Conservation (phyloP, 371 early-diverging fungal genomes). For the Blastocladiella emersonii region DNA sequence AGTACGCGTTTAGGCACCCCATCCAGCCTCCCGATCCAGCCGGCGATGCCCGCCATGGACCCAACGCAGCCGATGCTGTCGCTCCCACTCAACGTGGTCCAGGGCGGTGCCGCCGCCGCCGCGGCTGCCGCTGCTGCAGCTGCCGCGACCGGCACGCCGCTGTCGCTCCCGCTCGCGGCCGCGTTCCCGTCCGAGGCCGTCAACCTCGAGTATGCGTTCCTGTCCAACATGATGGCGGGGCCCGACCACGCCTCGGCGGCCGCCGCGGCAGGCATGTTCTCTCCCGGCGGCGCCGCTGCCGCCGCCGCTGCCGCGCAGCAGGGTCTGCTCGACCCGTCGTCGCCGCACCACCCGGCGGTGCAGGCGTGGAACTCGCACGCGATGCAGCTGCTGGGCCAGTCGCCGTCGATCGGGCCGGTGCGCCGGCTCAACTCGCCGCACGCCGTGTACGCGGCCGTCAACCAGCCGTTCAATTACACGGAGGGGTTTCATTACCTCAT, state of each 20-base stretch:
- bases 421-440: conserved; percentile 26
- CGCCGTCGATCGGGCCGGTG: background rate
- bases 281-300: too few species aligned
- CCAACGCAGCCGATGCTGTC: background rate
- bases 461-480: conserved; percentile 66
- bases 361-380: conserved; percentile 10
- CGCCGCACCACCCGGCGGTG: conserved; percentile 7
- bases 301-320: conserved; percentile 8
- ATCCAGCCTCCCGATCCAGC: too few species aligned
- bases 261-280: too few species aligned
- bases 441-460: conserved; percentile 58
- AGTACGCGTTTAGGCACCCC: too few species aligned
- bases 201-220: conserved; percentile 72
- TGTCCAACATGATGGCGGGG: conserved; percentile 61
- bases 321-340: too few species aligned
- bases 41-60: background rate
- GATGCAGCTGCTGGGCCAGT: background rate
- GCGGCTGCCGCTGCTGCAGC: background rate
- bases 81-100: background rate
- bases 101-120: background rate
- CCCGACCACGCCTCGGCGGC: too few species aligned
- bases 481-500: conserved; percentile 78
- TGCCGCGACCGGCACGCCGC: conserved; percentile 7
- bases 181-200: conserved; percentile 70
- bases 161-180: conserved; percentile 14